These are phyloP conservation scores for Rhytidhysteron rufulum DNA, from an alignment of 2,329 filamentous ascomycete genomes.

Conservation along the genomic window DNA sequence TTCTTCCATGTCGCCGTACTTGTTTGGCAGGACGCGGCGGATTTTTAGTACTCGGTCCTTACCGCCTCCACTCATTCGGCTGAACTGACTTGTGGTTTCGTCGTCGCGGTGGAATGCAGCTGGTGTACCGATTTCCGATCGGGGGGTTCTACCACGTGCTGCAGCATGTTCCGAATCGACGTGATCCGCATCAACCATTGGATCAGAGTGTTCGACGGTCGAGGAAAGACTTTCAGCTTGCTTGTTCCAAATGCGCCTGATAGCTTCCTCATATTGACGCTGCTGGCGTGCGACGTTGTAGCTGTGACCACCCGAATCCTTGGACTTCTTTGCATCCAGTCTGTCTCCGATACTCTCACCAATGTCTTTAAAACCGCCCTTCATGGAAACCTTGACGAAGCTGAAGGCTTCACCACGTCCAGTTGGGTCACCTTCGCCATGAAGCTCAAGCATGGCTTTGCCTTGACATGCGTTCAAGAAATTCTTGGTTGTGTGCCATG, in stretches of 20 bases:
- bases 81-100: slow-evolving; percentile 61
- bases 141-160: slow-evolving; percentile 54
- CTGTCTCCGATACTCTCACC: slow-evolving; percentile 86
- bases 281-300: slow-evolving; percentile 98
- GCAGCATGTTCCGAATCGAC: slow-evolving; percentile 45
- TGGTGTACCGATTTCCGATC: slow-evolving; percentile 63
- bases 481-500: slow-evolving; percentile 95
- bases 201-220: slow-evolving; percentile 68
- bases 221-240: slow-evolving; percentile 78
- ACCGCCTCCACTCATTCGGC: slow-evolving; percentile 56
- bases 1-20: slow-evolving; percentile 60
- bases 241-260: slow-evolving; percentile 86
- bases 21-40: slow-evolving; percentile 61
- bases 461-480: slow-evolving; percentile 91
- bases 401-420: slow-evolving; percentile 92
- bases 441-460: slow-evolving; percentile 94
- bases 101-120: slow-evolving; percentile 55
- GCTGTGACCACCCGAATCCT: slow-evolving; percentile 77
- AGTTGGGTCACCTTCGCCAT: slow-evolving; percentile 92
- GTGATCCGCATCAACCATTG: slow-evolving; percentile 61
- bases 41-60: slow-evolving; percentile 70
- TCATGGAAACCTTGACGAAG: slow-evolving; percentile 98
- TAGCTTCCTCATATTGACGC: slow-evolving; percentile 84
- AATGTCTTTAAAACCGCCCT: slow-evolving; percentile 89
- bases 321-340: slow-evolving; percentile 70